Percentiles rank a stretch among this genome's conserved stretches.
These are phyloP conservation scores for Cochlearia excelsa DNA, from an alignment of 345 rosid species.

Conservation along the genomic window DNA sequence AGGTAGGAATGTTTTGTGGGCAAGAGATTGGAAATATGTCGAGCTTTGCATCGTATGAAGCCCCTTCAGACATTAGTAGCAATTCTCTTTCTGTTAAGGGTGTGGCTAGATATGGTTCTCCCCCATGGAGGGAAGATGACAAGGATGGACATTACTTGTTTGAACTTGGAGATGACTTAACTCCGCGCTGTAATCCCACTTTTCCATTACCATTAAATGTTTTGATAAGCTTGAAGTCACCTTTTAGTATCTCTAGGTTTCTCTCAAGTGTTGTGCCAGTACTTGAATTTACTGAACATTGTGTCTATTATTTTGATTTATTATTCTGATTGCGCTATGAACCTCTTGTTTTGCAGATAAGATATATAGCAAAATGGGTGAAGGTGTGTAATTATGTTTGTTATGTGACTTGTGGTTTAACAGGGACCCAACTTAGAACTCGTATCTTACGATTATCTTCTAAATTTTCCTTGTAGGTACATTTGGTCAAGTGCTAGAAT, in stretches of 20 bases:
- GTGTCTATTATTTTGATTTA: neutral
- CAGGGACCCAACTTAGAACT: neutral
- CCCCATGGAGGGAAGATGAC: slow-evolving; percentile 96
- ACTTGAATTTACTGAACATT: neutral
- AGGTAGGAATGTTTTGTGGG: slow-evolving; percentile 92
- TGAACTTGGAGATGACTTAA: slow-evolving; percentile 90
- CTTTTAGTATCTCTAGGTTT: slow-evolving; percentile 4
- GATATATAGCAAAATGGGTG: slow-evolving; percentile 87
- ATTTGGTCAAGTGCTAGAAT: slow-evolving; percentile 87
- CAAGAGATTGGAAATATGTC: slow-evolving; percentile 83
- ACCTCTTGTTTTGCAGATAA: slow-evolving; percentile 51
- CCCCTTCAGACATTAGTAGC: slow-evolving; percentile 44
- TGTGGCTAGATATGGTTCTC: slow-evolving; percentile 72
- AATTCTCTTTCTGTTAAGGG: slow-evolving; percentile 44
- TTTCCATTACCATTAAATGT: slow-evolving; percentile 36
- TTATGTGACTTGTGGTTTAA: slow-evolving; percentile 9
- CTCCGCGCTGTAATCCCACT: slow-evolving; percentile 90
- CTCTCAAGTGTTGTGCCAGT: neutral
- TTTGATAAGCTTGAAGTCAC: slow-evolving; percentile 20
- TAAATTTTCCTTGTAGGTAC: slow-evolving; percentile 47
- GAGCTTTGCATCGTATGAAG: slow-evolving; percentile 74
- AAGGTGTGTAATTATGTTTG: slow-evolving; percentile 46
- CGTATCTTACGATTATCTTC: slow-evolving; percentile 3
- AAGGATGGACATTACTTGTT: slow-evolving; percentile 98
- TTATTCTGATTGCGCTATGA: slow-evolving; percentile 7